Evolutionary conservation across 495 filamentous ascomycete genomes (phyloP).

Genomic region (Pyronema domesticum): DNA sequence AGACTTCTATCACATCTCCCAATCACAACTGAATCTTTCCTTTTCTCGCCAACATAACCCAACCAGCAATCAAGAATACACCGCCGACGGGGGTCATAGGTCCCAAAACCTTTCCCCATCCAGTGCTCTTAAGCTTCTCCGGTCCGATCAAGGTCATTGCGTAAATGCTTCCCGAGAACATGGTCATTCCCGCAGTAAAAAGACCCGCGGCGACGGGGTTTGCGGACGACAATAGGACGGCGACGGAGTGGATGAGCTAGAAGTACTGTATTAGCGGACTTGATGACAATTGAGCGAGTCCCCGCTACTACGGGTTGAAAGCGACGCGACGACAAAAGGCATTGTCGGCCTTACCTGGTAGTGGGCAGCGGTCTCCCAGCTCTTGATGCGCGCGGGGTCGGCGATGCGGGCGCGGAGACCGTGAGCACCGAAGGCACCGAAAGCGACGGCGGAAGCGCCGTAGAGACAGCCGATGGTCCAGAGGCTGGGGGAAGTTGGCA

Average conservation of each 20-base stretch:
- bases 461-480: conserved; percentile 42
- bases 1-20: too few species aligned
- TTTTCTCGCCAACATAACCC: conserved; percentile 31
- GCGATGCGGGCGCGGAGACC: conserved; percentile 39
- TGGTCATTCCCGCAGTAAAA: conserved; percentile 30
- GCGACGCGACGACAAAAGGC: not conserved
- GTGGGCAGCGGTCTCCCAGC: conserved; percentile 41
- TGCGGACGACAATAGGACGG: conserved; percentile 33
- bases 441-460: conserved; percentile 39
- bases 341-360: conserved; percentile 33
- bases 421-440: conserved; percentile 48
- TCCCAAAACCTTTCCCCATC: conserved; percentile 29
- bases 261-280: not conserved
- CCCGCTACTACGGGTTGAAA: not conserved
- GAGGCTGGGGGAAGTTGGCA: conserved; percentile 24
- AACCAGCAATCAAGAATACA: conserved; percentile 39
- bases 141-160: conserved; percentile 36
- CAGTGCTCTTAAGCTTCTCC: conserved; percentile 27
- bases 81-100: conserved; percentile 45
- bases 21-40: conserved; percentile 20
- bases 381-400: conserved; percentile 36
- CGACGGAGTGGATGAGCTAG: conserved; percentile 41
- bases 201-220: conserved; percentile 29
- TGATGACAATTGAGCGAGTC: not conserved
- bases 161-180: conserved; percentile 47